Conservation (phyloP, 352 stramenopile species). For the Globisporangium apiculatum region DNA sequence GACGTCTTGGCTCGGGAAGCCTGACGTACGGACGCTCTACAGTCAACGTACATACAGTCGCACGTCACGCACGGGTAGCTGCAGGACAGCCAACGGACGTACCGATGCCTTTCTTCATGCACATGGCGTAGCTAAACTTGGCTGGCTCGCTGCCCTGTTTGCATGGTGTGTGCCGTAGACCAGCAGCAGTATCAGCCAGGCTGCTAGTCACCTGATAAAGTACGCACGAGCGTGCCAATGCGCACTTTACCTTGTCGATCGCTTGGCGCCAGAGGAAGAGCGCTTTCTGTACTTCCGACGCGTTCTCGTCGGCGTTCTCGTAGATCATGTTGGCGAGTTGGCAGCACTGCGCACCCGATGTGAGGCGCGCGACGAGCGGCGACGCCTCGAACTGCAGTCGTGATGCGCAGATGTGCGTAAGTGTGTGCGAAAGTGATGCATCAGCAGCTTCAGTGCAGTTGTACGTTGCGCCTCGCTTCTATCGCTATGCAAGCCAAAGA, state of each 20-base stretch:
- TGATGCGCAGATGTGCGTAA: not conserved
- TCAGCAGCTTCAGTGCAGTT: not conserved
- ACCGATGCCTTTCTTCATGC: conserved; percentile 76
- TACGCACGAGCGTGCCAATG: too few relatives aligned
- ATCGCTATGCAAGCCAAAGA: too few relatives aligned
- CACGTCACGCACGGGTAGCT: not conserved
- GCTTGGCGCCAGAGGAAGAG: conserved; percentile 74
- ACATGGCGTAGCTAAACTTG: conserved; percentile 83
- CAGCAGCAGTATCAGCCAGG: too few relatives aligned
- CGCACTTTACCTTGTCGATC: conserved; percentile 51
- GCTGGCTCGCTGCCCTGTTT: conserved; percentile 61
- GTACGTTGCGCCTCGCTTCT: too few relatives aligned
- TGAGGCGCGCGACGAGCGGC: conserved; percentile 43
- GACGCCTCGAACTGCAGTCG: conserved; percentile 52
- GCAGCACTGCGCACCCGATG: conserved; percentile 54
- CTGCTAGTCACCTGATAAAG: too few relatives aligned
- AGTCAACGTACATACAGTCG: too few relatives aligned
- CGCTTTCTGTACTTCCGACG: conserved; percentile 61
- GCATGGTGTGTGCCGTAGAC: too few relatives aligned
- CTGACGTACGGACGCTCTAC: conserved; percentile 1
- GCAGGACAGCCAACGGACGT: not conserved
- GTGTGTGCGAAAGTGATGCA: not conserved
- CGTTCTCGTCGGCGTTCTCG: conserved; percentile 57
- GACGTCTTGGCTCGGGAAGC: conserved; percentile 52
- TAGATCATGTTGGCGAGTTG: conserved; percentile 82